phyloP scores from a whole-genome alignment of 441 rosid species.

The Metrosideros polymorpha region DNA sequence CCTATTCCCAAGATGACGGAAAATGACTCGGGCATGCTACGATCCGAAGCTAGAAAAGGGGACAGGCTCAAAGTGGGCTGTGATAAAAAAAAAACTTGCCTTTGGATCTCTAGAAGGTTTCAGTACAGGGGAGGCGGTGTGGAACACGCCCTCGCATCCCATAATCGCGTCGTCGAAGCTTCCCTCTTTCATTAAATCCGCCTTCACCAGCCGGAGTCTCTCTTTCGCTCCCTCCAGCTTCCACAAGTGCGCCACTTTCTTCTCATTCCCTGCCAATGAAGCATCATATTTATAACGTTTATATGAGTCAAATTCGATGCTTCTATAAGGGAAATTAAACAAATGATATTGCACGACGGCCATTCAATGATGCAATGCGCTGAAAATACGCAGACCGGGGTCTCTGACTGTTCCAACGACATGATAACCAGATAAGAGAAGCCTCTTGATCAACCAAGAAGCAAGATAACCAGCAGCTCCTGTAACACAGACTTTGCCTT shows the following conservation, averaged over 20 bases:
- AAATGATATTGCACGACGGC: not conserved
- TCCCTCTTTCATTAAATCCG: constrained; percentile 59
- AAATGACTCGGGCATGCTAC: not conserved
- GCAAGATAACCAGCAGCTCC: constrained; percentile 85
- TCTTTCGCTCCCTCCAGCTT: constrained; percentile 71
- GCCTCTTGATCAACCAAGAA: constrained; percentile 80
- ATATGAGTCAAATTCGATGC: not conserved
- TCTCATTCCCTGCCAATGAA: constrained; percentile 41
- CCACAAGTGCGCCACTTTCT: constrained; percentile 65
- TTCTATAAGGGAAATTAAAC: not conserved
- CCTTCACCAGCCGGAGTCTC: constrained; percentile 63
- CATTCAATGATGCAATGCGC: not conserved
- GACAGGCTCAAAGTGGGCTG: not conserved
- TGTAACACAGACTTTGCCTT: constrained; percentile 64
- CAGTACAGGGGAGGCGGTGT: constrained; percentile 82
- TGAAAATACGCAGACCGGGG: constrained; percentile 32
- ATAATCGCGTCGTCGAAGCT: constrained; percentile 74
- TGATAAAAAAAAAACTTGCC: constrained; percentile 18
- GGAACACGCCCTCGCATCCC: constrained; percentile 84
- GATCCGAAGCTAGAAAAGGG: not conserved
- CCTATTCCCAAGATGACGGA: not conserved
- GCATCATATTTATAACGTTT: not conserved
- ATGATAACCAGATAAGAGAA: constrained; percentile 62
- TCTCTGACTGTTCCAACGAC: constrained; percentile 80
- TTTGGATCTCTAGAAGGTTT: constrained; percentile 68